Percentiles rank a stretch among this genome's conserved stretches.
Evolutionary conservation across 73 alveolate genomes (phyloP).

Genomic region (Urostyla sp.): DNA sequence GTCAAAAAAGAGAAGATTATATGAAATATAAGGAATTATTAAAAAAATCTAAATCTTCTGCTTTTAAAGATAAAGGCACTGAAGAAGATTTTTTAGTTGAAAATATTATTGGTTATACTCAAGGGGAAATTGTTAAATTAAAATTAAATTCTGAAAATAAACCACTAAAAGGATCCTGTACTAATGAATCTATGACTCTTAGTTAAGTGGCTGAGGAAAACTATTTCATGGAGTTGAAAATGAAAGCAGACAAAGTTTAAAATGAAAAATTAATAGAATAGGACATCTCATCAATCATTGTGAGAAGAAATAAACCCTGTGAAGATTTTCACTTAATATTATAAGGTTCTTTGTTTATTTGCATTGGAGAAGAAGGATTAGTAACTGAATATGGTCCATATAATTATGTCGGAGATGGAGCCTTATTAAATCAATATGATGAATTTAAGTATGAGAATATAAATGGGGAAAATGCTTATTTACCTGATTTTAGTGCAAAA

Average conservation of each 20-base stretch:
- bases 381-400: conserved; percentile 33
- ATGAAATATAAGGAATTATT: not conserved
- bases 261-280: not conserved
- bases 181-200: not conserved
- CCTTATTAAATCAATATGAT: no score
- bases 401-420: conserved; percentile 17
- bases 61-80: not conserved
- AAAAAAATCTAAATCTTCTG: not conserved
- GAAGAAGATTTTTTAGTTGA: not conserved
- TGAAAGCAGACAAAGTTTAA: not conserved
- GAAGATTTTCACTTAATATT: conserved; percentile 42
- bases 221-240: not conserved
- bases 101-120: not conserved
- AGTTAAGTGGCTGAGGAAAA: conserved; percentile 4
- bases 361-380: conserved; percentile 66
- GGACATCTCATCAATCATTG: conserved; percentile 15
- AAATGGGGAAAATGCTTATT: not conserved
- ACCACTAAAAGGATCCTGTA: not conserved
- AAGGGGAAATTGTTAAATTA: not conserved
- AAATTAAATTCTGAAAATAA: not conserved
- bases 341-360: conserved; percentile 33
- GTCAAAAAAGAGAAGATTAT: no score
- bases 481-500: conserved; percentile 13
- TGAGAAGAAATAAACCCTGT: conserved; percentile 33
- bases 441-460: no score